These are phyloP conservation scores for Cryptomeria japonica DNA, from an alignment of 75 land plant genomes.

Conservation along the genomic window DNA sequence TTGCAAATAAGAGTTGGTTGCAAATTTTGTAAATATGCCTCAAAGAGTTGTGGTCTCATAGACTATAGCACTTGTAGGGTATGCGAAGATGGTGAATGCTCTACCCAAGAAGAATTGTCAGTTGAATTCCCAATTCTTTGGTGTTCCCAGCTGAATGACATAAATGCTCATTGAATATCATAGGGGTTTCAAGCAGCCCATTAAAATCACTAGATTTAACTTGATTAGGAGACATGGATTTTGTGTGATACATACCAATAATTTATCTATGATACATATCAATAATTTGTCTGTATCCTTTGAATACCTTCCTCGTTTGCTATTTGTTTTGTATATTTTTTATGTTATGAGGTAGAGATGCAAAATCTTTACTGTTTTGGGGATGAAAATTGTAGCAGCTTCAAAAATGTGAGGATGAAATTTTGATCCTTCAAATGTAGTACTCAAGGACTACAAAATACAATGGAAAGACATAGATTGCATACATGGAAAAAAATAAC, in stretches of 20 bases:
- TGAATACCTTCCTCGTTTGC: neutral
- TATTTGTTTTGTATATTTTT: neutral
- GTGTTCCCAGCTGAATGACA: no score
- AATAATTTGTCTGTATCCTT: neutral
- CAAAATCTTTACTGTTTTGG: conserved; percentile 24
- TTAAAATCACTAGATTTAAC: conserved; percentile 46
- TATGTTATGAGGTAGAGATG: conserved; percentile 20
- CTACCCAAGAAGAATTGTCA: no score
- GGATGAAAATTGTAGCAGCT: conserved; percentile 9
- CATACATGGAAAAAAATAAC: neutral
- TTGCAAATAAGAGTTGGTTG: no score
- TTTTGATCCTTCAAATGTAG: conserved; percentile 21
- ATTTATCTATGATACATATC: conserved; percentile 37
- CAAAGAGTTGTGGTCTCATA: no score
- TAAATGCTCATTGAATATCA: no score
- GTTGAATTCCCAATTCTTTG: no score
- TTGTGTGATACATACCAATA: conserved; percentile 31
- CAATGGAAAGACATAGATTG: neutral
- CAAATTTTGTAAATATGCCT: no score
- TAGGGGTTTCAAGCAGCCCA: no score
- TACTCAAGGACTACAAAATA: conserved; percentile 27
- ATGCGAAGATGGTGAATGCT: no score
- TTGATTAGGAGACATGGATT: conserved; percentile 37
- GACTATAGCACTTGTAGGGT: no score
- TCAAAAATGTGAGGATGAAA: neutral